Conservation (phyloP, 106 monocot species). For the Vanilla planifolia region DNA sequence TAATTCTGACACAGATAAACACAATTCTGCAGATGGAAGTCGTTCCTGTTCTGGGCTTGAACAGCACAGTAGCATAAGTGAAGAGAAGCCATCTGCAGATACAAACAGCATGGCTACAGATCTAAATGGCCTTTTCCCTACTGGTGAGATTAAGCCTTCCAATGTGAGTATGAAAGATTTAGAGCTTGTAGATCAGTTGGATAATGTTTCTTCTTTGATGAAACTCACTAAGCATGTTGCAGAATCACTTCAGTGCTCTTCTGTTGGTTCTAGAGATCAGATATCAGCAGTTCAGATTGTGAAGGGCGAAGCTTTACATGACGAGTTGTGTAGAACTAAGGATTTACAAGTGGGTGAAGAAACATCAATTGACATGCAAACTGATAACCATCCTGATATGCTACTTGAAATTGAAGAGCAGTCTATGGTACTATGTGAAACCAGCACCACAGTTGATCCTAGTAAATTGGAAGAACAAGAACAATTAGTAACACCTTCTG, state of each 20-base stretch:
- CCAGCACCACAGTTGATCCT: neutral
- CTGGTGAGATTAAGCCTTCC: neutral
- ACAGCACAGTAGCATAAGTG: neutral
- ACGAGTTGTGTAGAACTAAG: slow-evolving; percentile 1
- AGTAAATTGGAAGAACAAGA: slow-evolving; percentile 5
- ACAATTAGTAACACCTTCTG: neutral
- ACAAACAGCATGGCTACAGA: neutral
- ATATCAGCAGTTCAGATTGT: slow-evolving; percentile 3
- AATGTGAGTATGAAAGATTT: slow-evolving; percentile 5
- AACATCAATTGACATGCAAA: neutral
- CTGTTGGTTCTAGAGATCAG: slow-evolving; percentile 7
- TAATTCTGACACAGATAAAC: neutral
- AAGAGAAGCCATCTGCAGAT: slow-evolving; percentile 15
- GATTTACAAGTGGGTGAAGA: slow-evolving; percentile 8
- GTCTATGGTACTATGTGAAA: neutral
- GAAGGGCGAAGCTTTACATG: neutral
- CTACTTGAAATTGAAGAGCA: neutral
- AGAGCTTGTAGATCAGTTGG: slow-evolving; percentile 1
- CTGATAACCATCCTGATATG: neutral
- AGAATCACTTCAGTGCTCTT: slow-evolving; percentile 3
- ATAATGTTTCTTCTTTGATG: slow-evolving; percentile 1
- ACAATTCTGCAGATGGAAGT: neutral
- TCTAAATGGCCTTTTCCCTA: neutral
- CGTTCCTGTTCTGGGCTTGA: slow-evolving; percentile 11
- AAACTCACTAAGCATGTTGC: slow-evolving; percentile 1